Evolutionary conservation across 306 rosid species (phyloP).

Genomic region (Neltuma alba): DNA sequence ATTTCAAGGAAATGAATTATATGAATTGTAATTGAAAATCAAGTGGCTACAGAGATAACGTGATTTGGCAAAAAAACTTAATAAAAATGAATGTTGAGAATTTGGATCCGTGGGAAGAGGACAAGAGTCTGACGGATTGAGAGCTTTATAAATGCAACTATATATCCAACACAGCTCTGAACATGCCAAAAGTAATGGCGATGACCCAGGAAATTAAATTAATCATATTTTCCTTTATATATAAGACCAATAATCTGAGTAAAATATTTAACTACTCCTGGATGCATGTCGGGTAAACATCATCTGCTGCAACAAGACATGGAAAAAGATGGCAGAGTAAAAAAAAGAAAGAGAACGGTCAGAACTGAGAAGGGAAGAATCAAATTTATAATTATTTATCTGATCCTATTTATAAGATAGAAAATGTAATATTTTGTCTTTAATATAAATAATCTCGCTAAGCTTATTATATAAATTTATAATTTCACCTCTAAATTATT

Average conservation of each 20-base stretch:
- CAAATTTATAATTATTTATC: too few species aligned
- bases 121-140: neutral
- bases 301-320: slow-evolving; percentile 35
- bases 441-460: too few species aligned
- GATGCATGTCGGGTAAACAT: slow-evolving; percentile 50
- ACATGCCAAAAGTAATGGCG: slow-evolving; percentile 15
- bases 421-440: too few species aligned
- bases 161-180: neutral
- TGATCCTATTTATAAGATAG: too few species aligned
- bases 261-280: slow-evolving; percentile 44
- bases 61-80: neutral
- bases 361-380: neutral
- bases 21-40: neutral
- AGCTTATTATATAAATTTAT: too few species aligned
- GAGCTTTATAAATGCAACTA: neutral
- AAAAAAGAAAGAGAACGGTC: neutral
- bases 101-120: neutral
- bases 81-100: neutral
- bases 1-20: neutral
- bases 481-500: too few species aligned
- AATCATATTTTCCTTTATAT: slow-evolving; percentile 35
- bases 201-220: neutral
- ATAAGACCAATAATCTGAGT: slow-evolving; percentile 42
- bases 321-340: slow-evolving; percentile 29
- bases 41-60: neutral